Percentiles rank a stretch among this genome's conserved stretches.
phyloP scores from a whole-genome alignment of 495 filamentous ascomycete genomes.

The Cudoniella acicularis region DNA sequence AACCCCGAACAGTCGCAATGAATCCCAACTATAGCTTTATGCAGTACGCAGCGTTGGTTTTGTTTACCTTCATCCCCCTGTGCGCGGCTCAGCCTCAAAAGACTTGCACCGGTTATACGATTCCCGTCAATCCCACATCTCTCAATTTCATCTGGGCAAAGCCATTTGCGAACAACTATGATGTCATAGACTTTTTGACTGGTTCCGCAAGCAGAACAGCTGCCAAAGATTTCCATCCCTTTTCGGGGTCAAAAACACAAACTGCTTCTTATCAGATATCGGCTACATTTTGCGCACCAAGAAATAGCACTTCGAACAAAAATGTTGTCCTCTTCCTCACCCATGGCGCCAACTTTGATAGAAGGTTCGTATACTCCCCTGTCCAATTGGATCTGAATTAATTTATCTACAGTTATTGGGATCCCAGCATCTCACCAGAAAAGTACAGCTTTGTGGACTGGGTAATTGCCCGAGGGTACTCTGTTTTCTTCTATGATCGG shows the following conservation, averaged over 20 bases:
- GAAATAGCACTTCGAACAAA: neutral
- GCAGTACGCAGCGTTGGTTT: no score
- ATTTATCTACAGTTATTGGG: slow-evolving; percentile 48
- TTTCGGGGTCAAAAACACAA: neutral
- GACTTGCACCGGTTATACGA: neutral
- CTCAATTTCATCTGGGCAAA: neutral
- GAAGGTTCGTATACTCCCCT: neutral
- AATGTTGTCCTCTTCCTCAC: neutral
- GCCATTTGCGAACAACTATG: neutral
- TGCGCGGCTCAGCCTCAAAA: neutral
- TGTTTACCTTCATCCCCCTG: no score
- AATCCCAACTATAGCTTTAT: no score
- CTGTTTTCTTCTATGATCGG: slow-evolving; percentile 53
- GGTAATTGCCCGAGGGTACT: slow-evolving; percentile 46
- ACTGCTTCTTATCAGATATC: neutral
- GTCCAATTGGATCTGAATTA: neutral
- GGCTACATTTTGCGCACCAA: neutral
- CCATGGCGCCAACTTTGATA: neutral
- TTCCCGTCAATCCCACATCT: neutral
- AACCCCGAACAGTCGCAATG: no score
- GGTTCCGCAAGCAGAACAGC: neutral
- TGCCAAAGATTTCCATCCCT: neutral
- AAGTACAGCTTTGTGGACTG: slow-evolving; percentile 53
- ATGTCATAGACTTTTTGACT: neutral
- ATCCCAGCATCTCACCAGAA: slow-evolving; percentile 46